Base-by-base conservation (phyloP, 352 stramenopile species). In the Pelagophyceae sp. region DNA sequence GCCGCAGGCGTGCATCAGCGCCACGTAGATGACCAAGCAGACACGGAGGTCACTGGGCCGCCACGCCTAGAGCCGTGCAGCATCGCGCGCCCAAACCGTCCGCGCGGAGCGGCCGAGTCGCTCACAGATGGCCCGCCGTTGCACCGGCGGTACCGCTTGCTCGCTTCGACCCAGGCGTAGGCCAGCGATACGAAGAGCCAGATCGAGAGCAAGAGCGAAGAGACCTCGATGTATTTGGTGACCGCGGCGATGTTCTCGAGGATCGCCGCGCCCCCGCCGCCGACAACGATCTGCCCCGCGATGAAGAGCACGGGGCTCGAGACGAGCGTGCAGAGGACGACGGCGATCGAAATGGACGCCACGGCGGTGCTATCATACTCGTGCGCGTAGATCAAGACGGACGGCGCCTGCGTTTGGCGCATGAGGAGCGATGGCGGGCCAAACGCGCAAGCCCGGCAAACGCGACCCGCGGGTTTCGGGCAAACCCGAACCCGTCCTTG, bases 341-440 rank as follows among this genome's bases (percentile, higher is more conserved):
- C 25, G 20, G 33, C 17, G 6, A 74, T 19, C 35, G 67, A 11
- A 2, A 37, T 33, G 17, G 19, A 29, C 20, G 11, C 67, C 2
- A 54, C 67, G 33, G 29, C 19, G n/a, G n/a, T n/a, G n/a, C n/a
- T n/a, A 37, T 74, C 67, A 23, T 74, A 58, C 67, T 74, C 67
- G 67, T 74, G 11, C 15, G 67, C 38, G 67, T 74, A 74, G 67
- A 74, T 37, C 23, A 74, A 37, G 33, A 74, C 67, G 15, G 67
- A 74, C 2, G 67, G 67, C 38, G 67, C 67, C n/a, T n/a, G n/a
- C n/a, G n/a, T n/a, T n/a, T n/a, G n/a, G n/a, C n/a, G n/a, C n/a
- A n/a, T n/a, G n/a, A n/a, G n/a, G n/a, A n/a, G n/a, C n/a, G n/a
- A n/a, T n/a, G n/a, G n/a, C n/a, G n/a, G n/a, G n/a, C n/a, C n/a